phyloP scores from a whole-genome alignment of 2,329 filamentous ascomycete genomes.

The Monosporascus sp. region DNA sequence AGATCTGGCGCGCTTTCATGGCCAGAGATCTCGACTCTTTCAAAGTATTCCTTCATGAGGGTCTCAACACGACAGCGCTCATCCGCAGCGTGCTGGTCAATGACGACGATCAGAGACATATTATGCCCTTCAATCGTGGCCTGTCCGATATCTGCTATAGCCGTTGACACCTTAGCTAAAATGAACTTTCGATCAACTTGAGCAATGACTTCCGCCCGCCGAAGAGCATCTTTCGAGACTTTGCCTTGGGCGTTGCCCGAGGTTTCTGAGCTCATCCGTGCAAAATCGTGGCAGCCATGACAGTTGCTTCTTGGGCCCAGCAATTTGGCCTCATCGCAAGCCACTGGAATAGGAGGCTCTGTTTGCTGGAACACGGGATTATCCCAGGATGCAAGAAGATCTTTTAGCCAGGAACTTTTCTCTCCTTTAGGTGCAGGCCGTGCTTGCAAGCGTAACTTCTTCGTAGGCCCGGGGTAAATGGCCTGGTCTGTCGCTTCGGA shows the following conservation, averaged over 20 bases:
- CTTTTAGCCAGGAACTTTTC: slow-evolving; percentile 49
- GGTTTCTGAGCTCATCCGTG: slow-evolving; percentile 8
- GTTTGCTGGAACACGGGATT: slow-evolving; percentile 67
- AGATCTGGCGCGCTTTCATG: slow-evolving; percentile 1
- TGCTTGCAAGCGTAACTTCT: slow-evolving; percentile 9
- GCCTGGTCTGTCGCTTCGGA: slow-evolving; percentile 23
- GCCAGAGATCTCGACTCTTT: neutral
- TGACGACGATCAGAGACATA: slow-evolving; percentile 55
- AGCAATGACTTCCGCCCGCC: slow-evolving; percentile 59
- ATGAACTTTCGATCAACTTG: slow-evolving; percentile 93
- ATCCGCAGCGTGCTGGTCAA: slow-evolving; percentile 94
- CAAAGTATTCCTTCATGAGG: slow-evolving; percentile 55
- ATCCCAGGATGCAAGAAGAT: slow-evolving; percentile 60
- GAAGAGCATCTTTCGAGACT: slow-evolving; percentile 59
- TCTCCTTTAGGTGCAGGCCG: slow-evolving; percentile 8
- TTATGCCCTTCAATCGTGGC: neutral
- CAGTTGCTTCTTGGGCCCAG: slow-evolving; percentile 12
- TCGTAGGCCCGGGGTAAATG: slow-evolving; percentile 12
- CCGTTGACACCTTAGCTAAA: slow-evolving; percentile 52
- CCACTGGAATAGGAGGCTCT: slow-evolving; percentile 40
- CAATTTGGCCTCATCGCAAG: slow-evolving; percentile 22
- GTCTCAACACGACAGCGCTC: slow-evolving; percentile 77
- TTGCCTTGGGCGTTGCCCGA: slow-evolving; percentile 31
- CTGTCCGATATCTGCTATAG: slow-evolving; percentile 5
- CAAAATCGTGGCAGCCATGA: slow-evolving; percentile 7